These are phyloP conservation scores for Rhodotorula babjevae DNA, from an alignment of 768 basidiomycete genomes.

Conservation along the genomic window DNA sequence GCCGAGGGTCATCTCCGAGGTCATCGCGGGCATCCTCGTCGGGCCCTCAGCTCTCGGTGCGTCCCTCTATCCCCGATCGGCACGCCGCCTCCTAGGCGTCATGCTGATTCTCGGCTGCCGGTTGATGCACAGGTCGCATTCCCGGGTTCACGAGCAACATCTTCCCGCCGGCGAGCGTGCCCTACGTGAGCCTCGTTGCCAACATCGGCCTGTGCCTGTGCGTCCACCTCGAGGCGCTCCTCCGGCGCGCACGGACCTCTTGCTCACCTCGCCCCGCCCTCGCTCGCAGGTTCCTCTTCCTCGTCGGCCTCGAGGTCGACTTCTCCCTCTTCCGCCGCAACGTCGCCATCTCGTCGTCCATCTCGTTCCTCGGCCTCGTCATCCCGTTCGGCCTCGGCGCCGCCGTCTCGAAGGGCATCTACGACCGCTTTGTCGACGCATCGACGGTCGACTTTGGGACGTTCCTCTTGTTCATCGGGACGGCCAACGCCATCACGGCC, in stretches of 20 bases:
- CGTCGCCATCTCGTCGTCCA: constrained; percentile 55
- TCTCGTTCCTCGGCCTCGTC: constrained; percentile 65
- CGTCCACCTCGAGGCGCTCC: neutral
- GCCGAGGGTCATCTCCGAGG: constrained; percentile 68
- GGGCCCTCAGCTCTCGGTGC: constrained; percentile 54
- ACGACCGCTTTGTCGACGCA: constrained; percentile 57
- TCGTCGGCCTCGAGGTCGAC: constrained; percentile 75
- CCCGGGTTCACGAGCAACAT: constrained; percentile 73
- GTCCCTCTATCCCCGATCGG: too few species aligned
- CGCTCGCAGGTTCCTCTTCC: constrained; percentile 15
- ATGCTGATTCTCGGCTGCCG: too few species aligned
- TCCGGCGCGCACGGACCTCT: neutral
- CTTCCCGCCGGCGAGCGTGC: constrained; percentile 66
- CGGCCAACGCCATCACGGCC: constrained; percentile 56
- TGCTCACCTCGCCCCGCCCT: neutral
- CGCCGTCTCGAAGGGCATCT: constrained; percentile 66
- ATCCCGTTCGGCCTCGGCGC: constrained; percentile 79
- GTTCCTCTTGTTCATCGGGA: constrained; percentile 79
- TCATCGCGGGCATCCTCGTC: constrained; percentile 76
- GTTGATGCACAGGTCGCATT: constrained; percentile 55
- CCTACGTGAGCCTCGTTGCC: constrained; percentile 64
- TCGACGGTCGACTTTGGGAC: constrained; percentile 62
- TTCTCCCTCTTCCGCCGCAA: constrained; percentile 65
- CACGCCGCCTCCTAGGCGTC: too few species aligned
- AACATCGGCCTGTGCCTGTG: constrained; percentile 57